Conservation (phyloP, 2,329 filamentous ascomycete species). For the Trichophyton equinum region DNA sequence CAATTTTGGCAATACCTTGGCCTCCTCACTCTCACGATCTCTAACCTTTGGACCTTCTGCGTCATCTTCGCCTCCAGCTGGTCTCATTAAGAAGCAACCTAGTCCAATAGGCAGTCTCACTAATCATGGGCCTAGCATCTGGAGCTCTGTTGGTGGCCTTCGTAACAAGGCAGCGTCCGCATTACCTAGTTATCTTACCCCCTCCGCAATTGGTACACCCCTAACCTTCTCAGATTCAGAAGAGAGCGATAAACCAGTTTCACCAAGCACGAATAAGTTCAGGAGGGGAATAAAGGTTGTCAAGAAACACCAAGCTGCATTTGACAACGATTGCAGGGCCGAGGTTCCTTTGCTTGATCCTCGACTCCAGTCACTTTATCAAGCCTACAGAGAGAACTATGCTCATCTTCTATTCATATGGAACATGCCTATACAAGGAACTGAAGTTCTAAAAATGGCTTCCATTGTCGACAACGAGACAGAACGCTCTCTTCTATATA, state of each 20-base stretch:
- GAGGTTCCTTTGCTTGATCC: conserved; percentile 39
- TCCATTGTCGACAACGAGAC: not conserved
- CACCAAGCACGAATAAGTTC: conserved; percentile 16
- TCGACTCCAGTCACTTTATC: conserved; percentile 36
- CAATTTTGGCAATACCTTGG: conserved; percentile 31
- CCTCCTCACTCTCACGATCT: conserved; percentile 34
- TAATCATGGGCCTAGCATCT: conserved; percentile 19
- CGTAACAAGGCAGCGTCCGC: conserved; percentile 14
- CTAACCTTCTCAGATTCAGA: conserved; percentile 27
- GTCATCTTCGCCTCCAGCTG: conserved; percentile 29
- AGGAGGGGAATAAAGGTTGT: conserved; percentile 33
- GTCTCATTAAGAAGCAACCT: conserved; percentile 24
- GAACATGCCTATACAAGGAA: conserved; percentile 42
- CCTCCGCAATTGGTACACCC: conserved; percentile 21
- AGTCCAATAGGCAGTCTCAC: conserved; percentile 28
- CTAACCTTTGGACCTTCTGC: conserved; percentile 34
- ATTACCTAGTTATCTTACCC: conserved; percentile 21
- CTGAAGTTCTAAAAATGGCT: conserved; percentile 48
- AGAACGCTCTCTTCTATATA: not conserved
- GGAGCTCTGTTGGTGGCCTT: conserved; percentile 19
- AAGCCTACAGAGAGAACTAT: conserved; percentile 44
- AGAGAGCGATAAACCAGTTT: conserved; percentile 22
- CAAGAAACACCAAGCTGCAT: conserved; percentile 46
- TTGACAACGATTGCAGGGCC: conserved; percentile 40
- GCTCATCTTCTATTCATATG: conserved; percentile 48